phyloP scores from a whole-genome alignment of 371 early-diverging fungal genomes.

The Mortierella sp. region DNA sequence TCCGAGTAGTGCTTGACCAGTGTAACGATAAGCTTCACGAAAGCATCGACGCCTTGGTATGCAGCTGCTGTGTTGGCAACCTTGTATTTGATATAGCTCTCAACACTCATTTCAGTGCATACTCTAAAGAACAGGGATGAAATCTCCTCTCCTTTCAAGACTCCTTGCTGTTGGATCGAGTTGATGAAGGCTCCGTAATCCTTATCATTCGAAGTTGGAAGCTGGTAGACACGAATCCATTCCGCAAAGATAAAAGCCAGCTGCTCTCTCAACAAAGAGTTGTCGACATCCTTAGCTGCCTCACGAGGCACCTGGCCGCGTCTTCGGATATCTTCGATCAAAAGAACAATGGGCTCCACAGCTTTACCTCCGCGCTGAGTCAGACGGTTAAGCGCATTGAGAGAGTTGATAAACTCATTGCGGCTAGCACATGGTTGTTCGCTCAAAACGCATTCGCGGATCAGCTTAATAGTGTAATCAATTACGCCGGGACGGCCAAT shows the following conservation, averaged over 20 bases:
- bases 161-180: conserved; percentile 83
- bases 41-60: conserved; percentile 88
- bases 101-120: conserved; percentile 86
- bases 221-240: conserved; percentile 91
- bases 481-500: conserved; percentile 75
- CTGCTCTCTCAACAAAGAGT: conserved; percentile 72
- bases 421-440: conserved; percentile 73
- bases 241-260: conserved; percentile 82
- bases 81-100: conserved; percentile 77
- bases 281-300: conserved; percentile 57
- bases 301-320: conserved; percentile 34
- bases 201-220: conserved; percentile 84
- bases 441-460: conserved; percentile 77
- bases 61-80: conserved; percentile 63
- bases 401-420: conserved; percentile 80
- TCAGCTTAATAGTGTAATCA: conserved; percentile 84
- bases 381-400: conserved; percentile 77
- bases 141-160: conserved; percentile 80
- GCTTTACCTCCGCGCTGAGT: conserved; percentile 72
- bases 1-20: conserved; percentile 72
- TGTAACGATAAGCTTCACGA: conserved; percentile 83
- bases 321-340: conserved; percentile 63
- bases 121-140: conserved; percentile 90
- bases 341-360: conserved; percentile 69
- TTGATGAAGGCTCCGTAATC: conserved; percentile 72